Evolutionary conservation across 2,329 filamentous ascomycete species (phyloP), one percentile per base, ranked within the genome.

Genomic region (Trichoderma harzianum): DNA sequence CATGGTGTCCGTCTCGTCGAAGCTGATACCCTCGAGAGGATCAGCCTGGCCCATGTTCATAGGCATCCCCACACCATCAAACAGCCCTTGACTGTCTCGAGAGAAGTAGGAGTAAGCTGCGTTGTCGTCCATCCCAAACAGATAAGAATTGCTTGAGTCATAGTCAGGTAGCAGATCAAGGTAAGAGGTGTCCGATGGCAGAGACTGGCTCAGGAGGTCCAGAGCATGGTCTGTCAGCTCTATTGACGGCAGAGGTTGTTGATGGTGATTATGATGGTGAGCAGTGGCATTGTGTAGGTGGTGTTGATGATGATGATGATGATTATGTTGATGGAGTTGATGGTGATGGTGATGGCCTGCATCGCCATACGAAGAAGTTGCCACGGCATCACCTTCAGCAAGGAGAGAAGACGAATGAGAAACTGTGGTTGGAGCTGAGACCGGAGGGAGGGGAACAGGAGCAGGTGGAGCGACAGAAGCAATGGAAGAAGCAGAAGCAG

Each of bases 81-180:
- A 63, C 5, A 61, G 11, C 24, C 55, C 36, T 63, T 67, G 72
- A 21, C 16, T 30, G n/a, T 26, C 16, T 11, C 39, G 53, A 10
- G 63, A 30, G 16, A 69, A 26, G 28, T 63, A 14, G n/a, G 43
- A 18, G 51, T 43, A 34, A 0, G 39, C 18, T 8, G 16, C 58
- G 10, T 73, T 73, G 30, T 71, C 53, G 1, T 74, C 53, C 8
- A 71, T 62, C 5, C 21, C 55, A 36, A 76, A 70, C 24, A 77
- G 58, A 26, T 74, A 30, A 73, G 14, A 76, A 72, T 11, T 71
- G 32, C 11, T 43, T 30, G 34, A 39, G 12, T n/a, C 28, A 18
- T 72, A 66, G 39, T 74, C 72, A 21, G 72, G 67, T 7, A 83
- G 73, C 26, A 85, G 73, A 73, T 83, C 82, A 62, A 84, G 77